phyloP scores from a whole-genome alignment of 352 stramenopile species.

The Phytopythium sindhum region DNA sequence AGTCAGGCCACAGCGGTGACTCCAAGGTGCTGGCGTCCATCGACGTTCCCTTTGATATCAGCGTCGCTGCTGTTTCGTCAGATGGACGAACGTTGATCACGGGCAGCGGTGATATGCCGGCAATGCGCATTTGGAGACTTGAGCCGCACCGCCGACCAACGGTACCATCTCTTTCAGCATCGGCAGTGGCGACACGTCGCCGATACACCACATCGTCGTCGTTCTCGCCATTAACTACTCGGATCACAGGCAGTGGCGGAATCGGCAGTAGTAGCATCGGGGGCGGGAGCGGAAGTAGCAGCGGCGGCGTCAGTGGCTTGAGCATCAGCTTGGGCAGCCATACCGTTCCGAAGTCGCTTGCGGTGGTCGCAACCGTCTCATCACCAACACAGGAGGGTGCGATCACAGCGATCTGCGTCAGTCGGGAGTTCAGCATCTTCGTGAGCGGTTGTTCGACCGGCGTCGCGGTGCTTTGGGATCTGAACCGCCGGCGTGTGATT shows the following conservation, averaged over 20 bases:
- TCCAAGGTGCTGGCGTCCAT: slow-evolving; percentile 61
- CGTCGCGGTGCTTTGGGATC: slow-evolving; percentile 61
- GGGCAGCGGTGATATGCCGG: slow-evolving; percentile 34
- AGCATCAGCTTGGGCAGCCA: not conserved
- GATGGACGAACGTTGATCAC: slow-evolving; percentile 63
- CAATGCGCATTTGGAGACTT: slow-evolving; percentile 57
- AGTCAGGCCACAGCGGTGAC: slow-evolving; percentile 41
- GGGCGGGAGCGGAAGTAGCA: not conserved
- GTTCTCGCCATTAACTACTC: slow-evolving; percentile 2
- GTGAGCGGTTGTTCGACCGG: slow-evolving; percentile 59
- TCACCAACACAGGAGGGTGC: slow-evolving; percentile 30
- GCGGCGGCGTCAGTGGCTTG: not conserved
- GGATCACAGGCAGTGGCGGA: not conserved
- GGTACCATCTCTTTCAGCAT: slow-evolving; percentile 6
- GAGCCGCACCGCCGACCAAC: slow-evolving; percentile 17
- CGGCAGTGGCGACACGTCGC: slow-evolving; percentile 7
- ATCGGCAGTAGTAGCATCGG: not conserved
- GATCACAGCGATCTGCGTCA: slow-evolving; percentile 55
- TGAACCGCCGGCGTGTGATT: slow-evolving; percentile 61
- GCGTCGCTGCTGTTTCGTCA: slow-evolving; percentile 51
- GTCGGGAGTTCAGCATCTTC: slow-evolving; percentile 57
- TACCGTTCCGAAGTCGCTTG: slow-evolving; percentile 29
- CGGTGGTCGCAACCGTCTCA: slow-evolving; percentile 36
- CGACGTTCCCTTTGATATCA: slow-evolving; percentile 52
- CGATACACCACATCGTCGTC: slow-evolving; percentile 27